Evolutionary conservation across 768 basidiomycete species (phyloP), one percentile per base, ranked within the genome.

Genomic region (Cubamyces lactineus): DNA sequence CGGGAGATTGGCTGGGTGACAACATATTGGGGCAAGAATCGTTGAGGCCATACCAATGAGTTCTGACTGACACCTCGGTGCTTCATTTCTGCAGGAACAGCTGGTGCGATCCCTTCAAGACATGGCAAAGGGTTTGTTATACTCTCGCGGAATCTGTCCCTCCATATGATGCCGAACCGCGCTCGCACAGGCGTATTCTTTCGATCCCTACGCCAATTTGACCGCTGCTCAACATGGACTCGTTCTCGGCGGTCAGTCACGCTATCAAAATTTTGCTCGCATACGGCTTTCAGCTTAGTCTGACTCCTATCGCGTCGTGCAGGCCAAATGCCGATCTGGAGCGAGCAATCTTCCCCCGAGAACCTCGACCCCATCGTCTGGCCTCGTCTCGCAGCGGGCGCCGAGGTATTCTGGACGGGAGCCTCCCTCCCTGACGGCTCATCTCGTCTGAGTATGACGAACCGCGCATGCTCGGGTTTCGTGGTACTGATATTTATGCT

Each of bases 71-170:
- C 6, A 11, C 34, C 34, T 24, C 16, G n/a, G n/a, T n/a, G 54
- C 47, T 16, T 13, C 30, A 48, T 42, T 0, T 70, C 76, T 3
- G 59, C 66, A 50, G 80, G 79, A 84, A 84, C 60, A 86, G 85
- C 68, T 91, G 89, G 87, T 90, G 87, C 67, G 86, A 87, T 65
- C 87, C 88, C 1, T 91, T 87, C 83, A 91, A 91, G 74, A 85
- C 86, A 7, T 93, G 91, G 91, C 85, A 88, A 70, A 82, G 83
- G 74, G 87, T 88, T 57, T 60, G 68, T 61, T 51, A n/a, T 46
- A 61, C 68, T 49, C 71, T 70, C 34, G 8, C 23, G 9, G 7
- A 7, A 28, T 28, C 28, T 21, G 8, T 52, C 13, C 6, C 34
- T 23, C 4, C 19, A 6, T 2, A 41, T 23, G 28, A 9, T 40